Percentiles rank a stretch among this genome's conserved stretches.
These are phyloP conservation scores for Rhizoclosmatium sp. DNA, from an alignment of 192 early-diverging fungal species.

Conservation along the genomic window DNA sequence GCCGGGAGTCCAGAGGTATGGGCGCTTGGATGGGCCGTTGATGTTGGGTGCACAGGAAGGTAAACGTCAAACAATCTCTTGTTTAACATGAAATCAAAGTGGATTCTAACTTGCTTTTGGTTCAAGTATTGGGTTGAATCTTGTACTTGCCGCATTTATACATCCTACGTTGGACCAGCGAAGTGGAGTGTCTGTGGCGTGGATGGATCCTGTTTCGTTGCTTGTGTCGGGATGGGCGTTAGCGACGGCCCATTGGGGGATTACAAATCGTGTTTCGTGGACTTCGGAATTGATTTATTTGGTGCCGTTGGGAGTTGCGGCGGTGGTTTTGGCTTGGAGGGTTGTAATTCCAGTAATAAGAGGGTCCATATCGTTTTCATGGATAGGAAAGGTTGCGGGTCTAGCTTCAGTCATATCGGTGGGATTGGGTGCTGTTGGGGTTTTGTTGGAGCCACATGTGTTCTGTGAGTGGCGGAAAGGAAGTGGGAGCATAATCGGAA, in stretches of 20 bases:
- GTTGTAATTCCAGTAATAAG: background rate
- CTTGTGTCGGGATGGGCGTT: background rate
- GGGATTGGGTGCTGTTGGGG: background rate
- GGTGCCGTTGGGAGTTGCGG: background rate
- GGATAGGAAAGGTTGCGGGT: background rate
- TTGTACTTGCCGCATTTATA: background rate
- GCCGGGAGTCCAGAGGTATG: background rate
- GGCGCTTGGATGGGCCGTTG: background rate
- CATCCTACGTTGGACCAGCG: background rate
- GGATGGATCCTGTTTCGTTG: background rate
- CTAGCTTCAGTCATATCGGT: background rate
- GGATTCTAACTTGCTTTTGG: background rate
- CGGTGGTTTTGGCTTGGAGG: background rate
- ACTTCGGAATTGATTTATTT: background rate
- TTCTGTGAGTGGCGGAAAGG: background rate
- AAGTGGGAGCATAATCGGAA: background rate
- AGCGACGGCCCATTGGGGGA: background rate
- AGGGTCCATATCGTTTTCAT: too few relatives aligned
- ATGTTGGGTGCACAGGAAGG: conserved; percentile 12
- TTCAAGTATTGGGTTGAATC: background rate
- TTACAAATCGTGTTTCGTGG: background rate
- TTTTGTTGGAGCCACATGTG: background rate
- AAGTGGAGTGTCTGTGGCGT: background rate
- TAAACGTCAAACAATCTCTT: background rate
- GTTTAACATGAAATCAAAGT: background rate